Conservation (phyloP, 2,329 filamentous ascomycete genomes). For the Botrytis fragariae region DNA sequence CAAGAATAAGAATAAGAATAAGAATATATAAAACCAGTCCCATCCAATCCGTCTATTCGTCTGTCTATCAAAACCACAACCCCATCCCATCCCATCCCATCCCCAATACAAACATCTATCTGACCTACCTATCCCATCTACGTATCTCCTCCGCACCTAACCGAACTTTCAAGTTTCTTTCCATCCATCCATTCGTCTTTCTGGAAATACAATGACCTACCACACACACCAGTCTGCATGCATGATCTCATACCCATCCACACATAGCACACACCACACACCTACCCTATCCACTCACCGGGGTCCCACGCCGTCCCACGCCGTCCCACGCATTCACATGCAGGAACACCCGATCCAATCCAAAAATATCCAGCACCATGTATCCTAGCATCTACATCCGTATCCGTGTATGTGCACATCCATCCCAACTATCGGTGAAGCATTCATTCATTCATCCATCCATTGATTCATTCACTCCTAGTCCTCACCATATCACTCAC, state of each 20-base stretch:
- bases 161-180: not conserved
- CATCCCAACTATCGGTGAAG: not conserved
- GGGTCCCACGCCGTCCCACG: not conserved
- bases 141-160: not conserved
- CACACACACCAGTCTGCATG: not conserved
- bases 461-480: not conserved
- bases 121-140: not conserved
- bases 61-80: not conserved
- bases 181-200: not conserved
- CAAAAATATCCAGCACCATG: not conserved
- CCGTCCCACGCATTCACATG: not conserved
- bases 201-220: not conserved
- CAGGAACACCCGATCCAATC: not conserved
- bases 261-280: not conserved
- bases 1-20: not conserved
- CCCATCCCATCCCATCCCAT: not conserved
- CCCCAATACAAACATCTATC: not conserved
- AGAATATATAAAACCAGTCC: not conserved
- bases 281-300: not conserved
- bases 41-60: not conserved
- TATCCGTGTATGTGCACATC: not conserved
- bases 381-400: not conserved
- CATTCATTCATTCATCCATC: not conserved
- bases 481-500: too few species aligned
- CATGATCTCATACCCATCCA: not conserved